A percentile compares a stretch with the other conserved stretches of the same genome.
Conservation (phyloP, 331 rosid genomes). For the Erythrophleum ivorense region DNA sequence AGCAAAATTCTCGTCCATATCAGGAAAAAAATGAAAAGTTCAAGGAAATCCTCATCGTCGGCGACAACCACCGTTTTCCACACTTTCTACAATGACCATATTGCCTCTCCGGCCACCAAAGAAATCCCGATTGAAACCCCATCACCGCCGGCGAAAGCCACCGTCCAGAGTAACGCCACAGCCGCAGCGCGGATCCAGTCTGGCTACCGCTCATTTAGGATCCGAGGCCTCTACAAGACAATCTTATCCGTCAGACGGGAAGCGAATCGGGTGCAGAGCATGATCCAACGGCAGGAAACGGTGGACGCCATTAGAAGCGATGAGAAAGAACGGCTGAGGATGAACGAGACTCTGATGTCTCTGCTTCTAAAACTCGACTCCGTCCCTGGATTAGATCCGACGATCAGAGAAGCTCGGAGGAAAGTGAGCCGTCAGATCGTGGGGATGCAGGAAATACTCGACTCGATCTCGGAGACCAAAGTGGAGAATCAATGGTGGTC, state of each 20-base stretch:
- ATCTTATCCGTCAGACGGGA: conserved; percentile 62
- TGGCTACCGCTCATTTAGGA: conserved; percentile 64
- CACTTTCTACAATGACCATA: too few relatives aligned
- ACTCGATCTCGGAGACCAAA: conserved; percentile 58
- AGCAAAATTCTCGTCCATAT: too few relatives aligned
- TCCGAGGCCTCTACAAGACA: conserved; percentile 63
- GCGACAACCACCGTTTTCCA: too few relatives aligned
- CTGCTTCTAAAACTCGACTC: conserved; percentile 76
- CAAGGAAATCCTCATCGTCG: too few relatives aligned
- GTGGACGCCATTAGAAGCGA: conserved; percentile 74
- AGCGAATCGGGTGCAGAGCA: conserved; percentile 57
- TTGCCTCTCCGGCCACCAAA: too few relatives aligned
- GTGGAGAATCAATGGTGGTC: conserved; percentile 45
- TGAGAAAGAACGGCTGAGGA: conserved; percentile 63
- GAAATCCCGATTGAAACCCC: too few relatives aligned
- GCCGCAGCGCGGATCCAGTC: conserved; percentile 77
- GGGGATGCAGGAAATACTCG: conserved; percentile 84
- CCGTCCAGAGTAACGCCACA: conserved; percentile 30
- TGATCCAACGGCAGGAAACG: conserved; percentile 85
- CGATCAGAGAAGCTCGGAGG: conserved; percentile 77
- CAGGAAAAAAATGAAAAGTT: too few relatives aligned
- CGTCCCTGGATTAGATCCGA: conserved; percentile 74
- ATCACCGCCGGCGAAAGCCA: too few relatives aligned
- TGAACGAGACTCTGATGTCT: conserved; percentile 82
- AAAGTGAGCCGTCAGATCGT: conserved; percentile 87